A percentile compares a stretch with the other conserved stretches of the same genome.
Evolutionary conservation across 495 filamentous ascomycete genomes (phyloP).

Genomic region (Astrothelium macrocarpum): DNA sequence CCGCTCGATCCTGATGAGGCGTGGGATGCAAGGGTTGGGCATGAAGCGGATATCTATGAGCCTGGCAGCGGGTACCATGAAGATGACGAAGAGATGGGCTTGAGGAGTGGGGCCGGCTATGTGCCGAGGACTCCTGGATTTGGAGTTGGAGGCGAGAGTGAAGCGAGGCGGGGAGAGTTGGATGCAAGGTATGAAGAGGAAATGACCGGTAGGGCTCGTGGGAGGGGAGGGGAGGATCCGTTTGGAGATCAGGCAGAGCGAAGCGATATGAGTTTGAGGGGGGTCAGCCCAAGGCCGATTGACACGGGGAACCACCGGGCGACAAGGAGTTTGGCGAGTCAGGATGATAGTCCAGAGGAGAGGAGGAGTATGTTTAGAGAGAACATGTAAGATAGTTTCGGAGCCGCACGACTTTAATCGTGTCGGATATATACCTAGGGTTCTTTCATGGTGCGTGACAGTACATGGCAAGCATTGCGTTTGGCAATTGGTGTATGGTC

Average conservation of each 20-base stretch:
- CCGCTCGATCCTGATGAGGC: slow-evolving; percentile 61
- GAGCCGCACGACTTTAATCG: neutral
- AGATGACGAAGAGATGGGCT: slow-evolving; percentile 54
- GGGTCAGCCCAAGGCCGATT: slow-evolving; percentile 33
- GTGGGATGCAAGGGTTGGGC: slow-evolving; percentile 59
- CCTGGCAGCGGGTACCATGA: slow-evolving; percentile 45
- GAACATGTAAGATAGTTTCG: slow-evolving; percentile 28
- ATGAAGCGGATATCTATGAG: slow-evolving; percentile 48
- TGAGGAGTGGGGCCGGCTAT: slow-evolving; percentile 29
- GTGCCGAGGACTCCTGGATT: slow-evolving; percentile 18
- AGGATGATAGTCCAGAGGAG: slow-evolving; percentile 39
- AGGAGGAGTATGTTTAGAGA: slow-evolving; percentile 49
- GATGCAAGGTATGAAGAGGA: slow-evolving; percentile 30
- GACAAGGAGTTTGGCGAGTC: slow-evolving; percentile 25
- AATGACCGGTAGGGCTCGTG: slow-evolving; percentile 17
- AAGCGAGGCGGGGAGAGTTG: slow-evolving; percentile 26
- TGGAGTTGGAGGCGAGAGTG: slow-evolving; percentile 12
- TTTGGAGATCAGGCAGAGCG: slow-evolving; percentile 31
- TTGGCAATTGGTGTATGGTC: neutral
- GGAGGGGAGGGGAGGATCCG: slow-evolving; percentile 23
- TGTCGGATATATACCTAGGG: neutral
- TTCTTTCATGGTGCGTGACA: neutral
- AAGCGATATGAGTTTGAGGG: slow-evolving; percentile 28
- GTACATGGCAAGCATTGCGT: neutral
- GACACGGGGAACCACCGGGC: slow-evolving; percentile 17